Evolutionary conservation across 75 land plant genomes (phyloP).

Genomic region (Sequoia sempervirens): DNA sequence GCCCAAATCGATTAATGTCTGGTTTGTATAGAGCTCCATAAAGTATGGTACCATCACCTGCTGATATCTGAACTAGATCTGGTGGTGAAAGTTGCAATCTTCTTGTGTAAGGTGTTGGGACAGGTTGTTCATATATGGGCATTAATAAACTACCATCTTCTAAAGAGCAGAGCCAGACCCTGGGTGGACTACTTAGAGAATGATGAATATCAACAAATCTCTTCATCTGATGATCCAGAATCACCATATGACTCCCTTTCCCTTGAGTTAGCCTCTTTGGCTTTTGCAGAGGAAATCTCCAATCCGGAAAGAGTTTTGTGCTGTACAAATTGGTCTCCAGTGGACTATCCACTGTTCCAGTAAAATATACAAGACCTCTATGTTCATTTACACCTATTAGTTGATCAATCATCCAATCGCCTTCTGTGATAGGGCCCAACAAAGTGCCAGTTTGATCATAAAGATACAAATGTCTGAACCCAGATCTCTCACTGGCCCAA

Average conservation of each 20-base stretch:
- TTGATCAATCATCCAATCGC: too few relatives aligned
- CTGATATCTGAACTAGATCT: conserved; percentile 64
- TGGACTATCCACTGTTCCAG: conserved; percentile 79
- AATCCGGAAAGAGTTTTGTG: conserved; percentile 50
- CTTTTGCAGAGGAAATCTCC: conserved; percentile 26
- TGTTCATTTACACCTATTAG: too few relatives aligned
- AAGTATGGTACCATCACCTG: too few relatives aligned
- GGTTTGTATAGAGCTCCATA: too few relatives aligned
- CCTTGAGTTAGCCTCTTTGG: conserved; percentile 75
- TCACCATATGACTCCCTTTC: conserved; percentile 81
- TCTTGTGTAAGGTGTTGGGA: conserved; percentile 32
- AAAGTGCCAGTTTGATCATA: too few relatives aligned
- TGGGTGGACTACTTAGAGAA: conserved; percentile 65
- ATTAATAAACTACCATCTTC: conserved; percentile 56
- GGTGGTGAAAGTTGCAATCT: conserved; percentile 73
- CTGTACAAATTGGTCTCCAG: conserved; percentile 76
- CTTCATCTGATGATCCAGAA: conserved; percentile 78
- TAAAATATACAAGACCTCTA: conserved; percentile 78
- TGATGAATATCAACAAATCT: conserved; percentile 89
- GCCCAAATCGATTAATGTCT: too few relatives aligned
- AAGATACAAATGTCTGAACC: too few relatives aligned
- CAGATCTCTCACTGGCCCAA: too few relatives aligned
- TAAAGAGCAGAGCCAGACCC: conserved; percentile 63
- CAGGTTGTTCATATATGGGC: conserved; percentile 75
- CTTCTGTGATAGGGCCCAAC: too few relatives aligned